Evolutionary conservation across 2,329 filamentous ascomycete genomes (phyloP).

Genomic region (Penicillium paneum): DNA sequence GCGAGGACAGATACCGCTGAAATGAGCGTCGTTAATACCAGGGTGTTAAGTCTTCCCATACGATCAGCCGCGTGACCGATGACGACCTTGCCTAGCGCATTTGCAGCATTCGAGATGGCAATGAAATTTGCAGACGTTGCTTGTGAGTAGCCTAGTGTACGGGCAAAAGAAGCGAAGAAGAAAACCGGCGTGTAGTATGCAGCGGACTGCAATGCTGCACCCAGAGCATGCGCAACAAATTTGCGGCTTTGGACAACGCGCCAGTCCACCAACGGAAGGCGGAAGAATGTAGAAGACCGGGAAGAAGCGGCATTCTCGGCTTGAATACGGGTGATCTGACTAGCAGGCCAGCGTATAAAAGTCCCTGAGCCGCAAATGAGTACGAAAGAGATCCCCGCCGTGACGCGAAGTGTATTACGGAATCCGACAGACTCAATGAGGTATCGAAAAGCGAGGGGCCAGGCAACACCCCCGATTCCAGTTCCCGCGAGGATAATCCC

Average conservation of each 20-base stretch:
- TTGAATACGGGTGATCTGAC: conserved; percentile 14
- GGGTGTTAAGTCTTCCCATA: conserved; percentile 39
- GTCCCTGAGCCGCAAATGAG: conserved; percentile 26
- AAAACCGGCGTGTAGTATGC: conserved; percentile 42
- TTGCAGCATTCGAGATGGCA: conserved; percentile 41
- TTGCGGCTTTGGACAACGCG: conserved; percentile 32
- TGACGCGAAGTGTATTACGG: conserved; percentile 38
- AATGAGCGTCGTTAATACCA: conserved; percentile 32
- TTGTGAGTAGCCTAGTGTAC: conserved; percentile 37
- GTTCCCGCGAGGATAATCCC: conserved; percentile 40
- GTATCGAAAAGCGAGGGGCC: conserved; percentile 32
- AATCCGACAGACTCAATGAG: conserved; percentile 35
- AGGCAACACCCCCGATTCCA: conserved; percentile 40
- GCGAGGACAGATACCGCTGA: conserved; percentile 29
- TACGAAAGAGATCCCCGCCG: conserved; percentile 30
- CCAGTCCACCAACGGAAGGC: conserved; percentile 36
- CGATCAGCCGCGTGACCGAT: conserved; percentile 40
- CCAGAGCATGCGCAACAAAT: conserved; percentile 37
- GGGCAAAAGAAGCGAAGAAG: conserved; percentile 40
- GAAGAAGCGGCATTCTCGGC: conserved; percentile 17
- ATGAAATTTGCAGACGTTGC: conserved; percentile 40
- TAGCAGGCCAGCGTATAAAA: conserved; percentile 29
- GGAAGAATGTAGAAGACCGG: conserved; percentile 14
- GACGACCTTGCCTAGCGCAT: conserved; percentile 38
- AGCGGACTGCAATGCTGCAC: conserved; percentile 37